Evolutionary conservation across 345 rosid species (phyloP), one percentile per base, ranked within the genome.

Genomic region (Garcia nutans): DNA sequence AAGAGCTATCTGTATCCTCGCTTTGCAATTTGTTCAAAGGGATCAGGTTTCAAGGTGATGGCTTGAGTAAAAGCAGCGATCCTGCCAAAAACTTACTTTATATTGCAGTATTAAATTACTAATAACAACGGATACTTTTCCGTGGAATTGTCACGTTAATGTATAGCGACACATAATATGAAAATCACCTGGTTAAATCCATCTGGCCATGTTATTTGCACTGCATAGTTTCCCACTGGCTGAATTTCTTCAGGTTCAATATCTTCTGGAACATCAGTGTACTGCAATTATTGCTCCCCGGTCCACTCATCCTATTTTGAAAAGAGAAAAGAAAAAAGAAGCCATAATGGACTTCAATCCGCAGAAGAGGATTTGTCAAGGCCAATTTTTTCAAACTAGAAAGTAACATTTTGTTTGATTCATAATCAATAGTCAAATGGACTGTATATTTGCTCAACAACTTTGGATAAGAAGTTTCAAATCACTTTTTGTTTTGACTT

Each of bases 141-240:
- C 19, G 8, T 16, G 22, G 19, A 31, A 65, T 22, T 7, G 16
- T 42, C 59, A 68, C 33, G 24, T 61, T 63, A 41, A 24, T 13
- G 15, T 15, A 50, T 3, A 37, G 31, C 15, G 60, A n/a, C 31
- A 26, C 3, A 52, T 44, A 73, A 55, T 7, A 60, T 26, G 44
- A 26, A 23, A 70, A 41, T 59, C 76, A 91, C 97, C 97, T 90
- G 99, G 72, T 76, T 91, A 79, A 95, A 91, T 71, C 99, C 99
- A 56, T 95, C 99, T 0, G 99, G 97, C 99, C 97, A 95, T 15
- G 97, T 93, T 78, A 93, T 93, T 19, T 96, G 87, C 75, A 90
- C 97, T 0, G 99, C 97, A n/a, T 92, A 95, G 84, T 92, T 95
- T 80, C 99, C 99, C 97, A 95, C 88, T 2, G 97, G 97, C 54